phyloP scores from a whole-genome alignment of 176 grass and related monocot species.

The Sorghum bicolor region Sorghum_bicolor_NCBIv3 NC_012871.2:67294501-67295000 shows the following conservation, averaged over 20 bases:
- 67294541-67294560: no score
- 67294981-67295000: not conserved
- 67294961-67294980: not conserved
- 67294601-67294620: no score
- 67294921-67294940: not conserved
- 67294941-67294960: not conserved
- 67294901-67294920: not conserved
- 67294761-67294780: conserved; percentile 65
- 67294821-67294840: not conserved
- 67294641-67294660: conserved; percentile 2
- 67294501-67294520: no score
- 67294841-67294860: not conserved
- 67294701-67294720: conserved; percentile 44
- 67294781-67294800: conserved; percentile 71
- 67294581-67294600: no score
- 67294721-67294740: conserved; percentile 86
- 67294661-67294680: not conserved
- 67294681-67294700: not conserved
- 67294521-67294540: no score
- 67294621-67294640: not conserved
- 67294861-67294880: not conserved
- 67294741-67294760: conserved; percentile 63
- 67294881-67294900: not conserved
- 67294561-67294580: no score
- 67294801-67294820: conserved; percentile 20